Conservation (phyloP, 2,329 filamentous ascomycete species). For the Beauveria asiatica region DNA sequence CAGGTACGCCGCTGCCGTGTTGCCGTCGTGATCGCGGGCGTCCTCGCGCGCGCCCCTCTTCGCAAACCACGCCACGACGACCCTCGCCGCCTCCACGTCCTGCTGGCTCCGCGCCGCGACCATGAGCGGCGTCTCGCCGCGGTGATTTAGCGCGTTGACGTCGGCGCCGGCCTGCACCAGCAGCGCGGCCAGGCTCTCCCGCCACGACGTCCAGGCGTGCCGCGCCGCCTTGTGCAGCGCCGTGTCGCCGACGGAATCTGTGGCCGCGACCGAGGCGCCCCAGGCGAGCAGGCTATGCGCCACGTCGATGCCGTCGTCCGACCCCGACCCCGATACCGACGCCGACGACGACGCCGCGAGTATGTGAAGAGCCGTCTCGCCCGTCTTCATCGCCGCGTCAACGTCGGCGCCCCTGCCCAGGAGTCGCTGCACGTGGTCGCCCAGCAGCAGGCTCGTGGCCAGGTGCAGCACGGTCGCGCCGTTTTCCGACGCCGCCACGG, state of each 20-base stretch:
- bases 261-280: neutral
- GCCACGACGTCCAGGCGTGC: neutral
- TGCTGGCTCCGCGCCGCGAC: neutral
- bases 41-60: neutral
- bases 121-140: neutral
- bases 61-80: neutral
- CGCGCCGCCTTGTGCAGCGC: neutral
- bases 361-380: neutral
- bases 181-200: neutral
- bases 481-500: neutral
- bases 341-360: neutral
- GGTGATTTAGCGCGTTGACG: neutral
- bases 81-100: neutral
- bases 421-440: neutral
- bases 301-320: neutral
- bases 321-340: no score
- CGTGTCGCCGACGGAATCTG: neutral
- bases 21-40: neutral
- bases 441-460: neutral
- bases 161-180: neutral
- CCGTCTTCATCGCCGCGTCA: neutral
- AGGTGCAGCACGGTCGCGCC: neutral
- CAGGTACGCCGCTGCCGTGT: neutral
- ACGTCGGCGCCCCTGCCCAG: neutral
- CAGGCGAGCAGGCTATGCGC: neutral